A percentile compares a stretch with the other conserved stretches of the same genome.
Conservation (phyloP, 2,329 filamentous ascomycete genomes). For the Fusarium napiforme region DNA sequence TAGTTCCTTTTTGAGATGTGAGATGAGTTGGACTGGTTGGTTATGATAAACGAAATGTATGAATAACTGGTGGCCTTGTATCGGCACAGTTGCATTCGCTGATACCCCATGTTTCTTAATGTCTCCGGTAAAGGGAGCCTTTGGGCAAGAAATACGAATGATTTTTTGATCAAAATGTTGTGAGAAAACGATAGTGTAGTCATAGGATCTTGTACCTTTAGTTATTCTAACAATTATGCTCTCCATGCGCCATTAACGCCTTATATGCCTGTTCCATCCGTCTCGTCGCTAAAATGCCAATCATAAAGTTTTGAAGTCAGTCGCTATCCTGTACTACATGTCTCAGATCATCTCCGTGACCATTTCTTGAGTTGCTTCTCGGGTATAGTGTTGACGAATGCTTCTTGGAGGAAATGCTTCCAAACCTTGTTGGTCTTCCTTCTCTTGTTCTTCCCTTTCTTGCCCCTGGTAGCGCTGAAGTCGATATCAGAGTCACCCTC, state of each 20-base stretch:
- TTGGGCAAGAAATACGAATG: not conserved
- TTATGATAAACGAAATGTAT: constrained; percentile 33
- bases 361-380: constrained; percentile 70
- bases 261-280: constrained; percentile 12
- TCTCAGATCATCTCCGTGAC: constrained; percentile 39
- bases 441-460: constrained; percentile 56
- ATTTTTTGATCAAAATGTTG: not conserved
- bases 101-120: constrained; percentile 35
- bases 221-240: not conserved
- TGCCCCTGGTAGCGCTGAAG: constrained; percentile 19
- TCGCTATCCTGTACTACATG: not conserved
- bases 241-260: constrained; percentile 31
- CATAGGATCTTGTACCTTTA: constrained; percentile 21
- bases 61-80: not conserved
- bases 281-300: constrained; percentile 36
- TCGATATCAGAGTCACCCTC: constrained; percentile 35
- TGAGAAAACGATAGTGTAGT: constrained; percentile 6
- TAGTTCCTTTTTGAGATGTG: not conserved
- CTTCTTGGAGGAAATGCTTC: constrained; percentile 80
- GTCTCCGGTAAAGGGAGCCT: not conserved
- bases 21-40: not conserved
- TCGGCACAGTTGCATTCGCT: constrained; percentile 33
- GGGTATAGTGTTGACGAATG: constrained; percentile 80
- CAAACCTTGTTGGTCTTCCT: constrained; percentile 74
- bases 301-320: constrained; percentile 5